Percentiles rank a stretch among this genome's conserved stretches.
phyloP scores from a whole-genome alignment of 495 filamentous ascomycete species.

The Talaromyces stipitatus region DNA sequence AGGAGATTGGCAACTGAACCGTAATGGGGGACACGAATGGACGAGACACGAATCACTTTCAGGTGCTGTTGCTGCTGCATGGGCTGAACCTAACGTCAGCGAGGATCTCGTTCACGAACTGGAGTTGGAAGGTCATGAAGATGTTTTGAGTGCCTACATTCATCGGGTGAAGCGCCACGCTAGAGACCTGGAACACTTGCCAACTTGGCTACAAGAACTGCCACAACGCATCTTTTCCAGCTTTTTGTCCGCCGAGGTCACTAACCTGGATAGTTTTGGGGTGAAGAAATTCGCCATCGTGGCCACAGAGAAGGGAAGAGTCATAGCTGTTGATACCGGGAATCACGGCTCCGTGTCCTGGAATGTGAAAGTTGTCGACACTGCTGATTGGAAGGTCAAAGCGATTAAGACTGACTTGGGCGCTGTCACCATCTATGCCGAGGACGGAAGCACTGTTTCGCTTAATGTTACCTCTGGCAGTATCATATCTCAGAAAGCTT shows the following conservation, averaged over 20 bases:
- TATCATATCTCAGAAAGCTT: slow-evolving; percentile 33
- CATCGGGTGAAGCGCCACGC: slow-evolving; percentile 81
- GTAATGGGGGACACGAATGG: slow-evolving; percentile 77
- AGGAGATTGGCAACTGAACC: slow-evolving; percentile 78
- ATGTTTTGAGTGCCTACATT: slow-evolving; percentile 68
- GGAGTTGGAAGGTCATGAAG: slow-evolving; percentile 78
- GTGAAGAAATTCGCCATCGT: slow-evolving; percentile 76
- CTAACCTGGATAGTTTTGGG: slow-evolving; percentile 72
- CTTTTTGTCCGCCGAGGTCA: slow-evolving; percentile 52
- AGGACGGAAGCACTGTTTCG: slow-evolving; percentile 49
- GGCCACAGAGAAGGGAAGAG: slow-evolving; percentile 69
- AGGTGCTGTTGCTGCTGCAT: slow-evolving; percentile 65
- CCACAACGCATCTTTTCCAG: slow-evolving; percentile 60
- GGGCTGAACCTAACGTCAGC: slow-evolving; percentile 61
- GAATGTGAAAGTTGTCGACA: slow-evolving; percentile 52
- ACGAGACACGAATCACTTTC: slow-evolving; percentile 72
- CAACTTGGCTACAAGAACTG: slow-evolving; percentile 58
- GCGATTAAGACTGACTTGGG: slow-evolving; percentile 56
- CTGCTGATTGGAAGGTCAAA: slow-evolving; percentile 58
- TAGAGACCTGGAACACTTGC: slow-evolving; percentile 71
- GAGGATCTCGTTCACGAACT: slow-evolving; percentile 72
- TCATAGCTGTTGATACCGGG: slow-evolving; percentile 72
- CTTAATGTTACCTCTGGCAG: slow-evolving; percentile 51
- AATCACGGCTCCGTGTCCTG: slow-evolving; percentile 70
- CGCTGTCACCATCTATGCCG: slow-evolving; percentile 47